Conservation (phyloP, 1,284 basidiomycete species). For the Pascua sp. region DNA sequence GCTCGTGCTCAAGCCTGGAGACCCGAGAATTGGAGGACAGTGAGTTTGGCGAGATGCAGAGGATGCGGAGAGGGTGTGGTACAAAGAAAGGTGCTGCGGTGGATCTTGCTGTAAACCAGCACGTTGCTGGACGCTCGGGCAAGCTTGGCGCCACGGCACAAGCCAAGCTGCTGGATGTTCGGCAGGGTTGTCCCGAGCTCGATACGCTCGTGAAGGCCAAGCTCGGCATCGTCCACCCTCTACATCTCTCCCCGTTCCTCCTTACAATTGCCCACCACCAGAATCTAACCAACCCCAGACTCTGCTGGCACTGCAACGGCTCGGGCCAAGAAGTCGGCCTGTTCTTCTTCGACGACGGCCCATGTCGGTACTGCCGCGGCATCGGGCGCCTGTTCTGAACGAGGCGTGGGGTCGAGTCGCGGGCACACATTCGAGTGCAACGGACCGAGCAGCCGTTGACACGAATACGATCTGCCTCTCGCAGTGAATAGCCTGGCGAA, state of each 20-base stretch:
- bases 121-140: background rate
- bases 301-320: constrained; percentile 39
- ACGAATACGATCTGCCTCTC: too few species aligned
- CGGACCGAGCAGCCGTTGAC: too few species aligned
- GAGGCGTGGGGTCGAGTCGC: background rate
- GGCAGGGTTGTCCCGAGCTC: too few species aligned
- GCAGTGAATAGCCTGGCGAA: too few species aligned
- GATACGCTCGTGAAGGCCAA: too few species aligned
- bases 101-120: background rate
- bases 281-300: constrained; percentile 10
- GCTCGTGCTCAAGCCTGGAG: constrained; percentile 38
- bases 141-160: too few species aligned
- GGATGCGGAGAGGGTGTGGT: background rate
- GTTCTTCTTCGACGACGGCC: constrained; percentile 41
- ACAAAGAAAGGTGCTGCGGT: constrained; percentile 6
- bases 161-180: too few species aligned
- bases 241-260: too few species aligned
- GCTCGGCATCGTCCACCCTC: too few species aligned
- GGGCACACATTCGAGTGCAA: background rate
- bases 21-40: constrained; percentile 45
- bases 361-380: constrained; percentile 36
- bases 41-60: constrained; percentile 17
- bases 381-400: constrained; percentile 35
- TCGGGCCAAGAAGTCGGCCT: constrained; percentile 32
- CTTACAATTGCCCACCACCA: too few species aligned